Percentiles rank a stretch among this genome's conserved stretches.
These are phyloP conservation scores for Trichoderma gamsii DNA, from an alignment of 495 filamentous ascomycete species.

Conservation along the genomic window DNA sequence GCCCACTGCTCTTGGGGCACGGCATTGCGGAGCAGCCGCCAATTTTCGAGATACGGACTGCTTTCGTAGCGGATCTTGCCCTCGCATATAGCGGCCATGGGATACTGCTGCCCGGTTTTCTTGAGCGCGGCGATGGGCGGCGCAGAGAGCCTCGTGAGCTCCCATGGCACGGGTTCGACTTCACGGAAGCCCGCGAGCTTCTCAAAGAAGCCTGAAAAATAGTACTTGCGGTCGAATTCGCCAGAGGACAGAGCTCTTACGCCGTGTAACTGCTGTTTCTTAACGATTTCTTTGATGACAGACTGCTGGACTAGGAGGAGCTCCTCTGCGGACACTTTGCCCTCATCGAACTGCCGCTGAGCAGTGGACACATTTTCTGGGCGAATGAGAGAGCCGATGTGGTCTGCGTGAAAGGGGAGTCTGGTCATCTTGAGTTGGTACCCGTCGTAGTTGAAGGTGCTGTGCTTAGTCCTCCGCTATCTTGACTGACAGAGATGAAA, in stretches of 20 bases:
- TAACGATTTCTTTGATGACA: conserved; percentile 59
- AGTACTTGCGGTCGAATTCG: conserved; percentile 63
- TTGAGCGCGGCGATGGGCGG: conserved; percentile 73
- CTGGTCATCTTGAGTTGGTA: background rate
- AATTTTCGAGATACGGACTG: conserved; percentile 60
- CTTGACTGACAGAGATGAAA: background rate
- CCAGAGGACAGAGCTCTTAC: conserved; percentile 53
- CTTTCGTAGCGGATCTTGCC: conserved; percentile 65
- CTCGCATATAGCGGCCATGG: conserved; percentile 66
- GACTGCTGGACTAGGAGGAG: conserved; percentile 55
- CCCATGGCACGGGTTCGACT: conserved; percentile 44
- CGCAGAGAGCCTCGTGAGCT: conserved; percentile 67
- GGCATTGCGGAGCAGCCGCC: conserved; percentile 57
- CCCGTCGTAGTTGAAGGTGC: background rate
- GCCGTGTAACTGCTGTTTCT: conserved; percentile 59
- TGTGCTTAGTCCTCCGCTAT: background rate
- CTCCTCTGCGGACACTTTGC: conserved; percentile 29
- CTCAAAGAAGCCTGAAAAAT: conserved; percentile 67
- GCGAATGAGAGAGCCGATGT: conserved; percentile 74
- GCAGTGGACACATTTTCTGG: conserved; percentile 55
- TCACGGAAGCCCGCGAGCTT: conserved; percentile 63
- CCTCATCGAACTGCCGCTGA: conserved; percentile 27
- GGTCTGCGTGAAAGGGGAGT: conserved; percentile 74
- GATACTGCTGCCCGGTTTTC: conserved; percentile 52
- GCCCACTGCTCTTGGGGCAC: conserved; percentile 53